phyloP scores from a whole-genome alignment of 805 yeast species.

The Pichia gijzeniarum region DNA sequence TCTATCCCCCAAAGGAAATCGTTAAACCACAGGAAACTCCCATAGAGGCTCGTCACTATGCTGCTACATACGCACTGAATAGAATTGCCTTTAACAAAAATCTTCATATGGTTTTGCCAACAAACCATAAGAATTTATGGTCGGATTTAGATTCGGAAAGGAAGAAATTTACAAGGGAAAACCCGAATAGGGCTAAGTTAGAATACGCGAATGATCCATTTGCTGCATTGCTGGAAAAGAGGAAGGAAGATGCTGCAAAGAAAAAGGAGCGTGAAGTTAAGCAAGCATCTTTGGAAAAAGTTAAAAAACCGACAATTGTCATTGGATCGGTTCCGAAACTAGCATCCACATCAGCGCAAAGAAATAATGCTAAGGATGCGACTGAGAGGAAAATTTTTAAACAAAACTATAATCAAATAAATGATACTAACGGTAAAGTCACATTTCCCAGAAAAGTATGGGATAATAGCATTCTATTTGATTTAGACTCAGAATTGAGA shows the following conservation, averaged over 20 bases:
- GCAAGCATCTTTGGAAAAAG: constrained; percentile 44
- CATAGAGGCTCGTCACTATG: constrained; percentile 81
- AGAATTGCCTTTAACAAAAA: constrained; percentile 76
- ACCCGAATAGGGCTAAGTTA: constrained; percentile 42
- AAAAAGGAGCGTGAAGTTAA: constrained; percentile 43
- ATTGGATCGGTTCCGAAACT: constrained; percentile 19
- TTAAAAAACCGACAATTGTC: constrained; percentile 40
- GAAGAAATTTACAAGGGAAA: constrained; percentile 37
- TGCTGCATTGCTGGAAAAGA: constrained; percentile 51
- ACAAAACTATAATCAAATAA: neutral
- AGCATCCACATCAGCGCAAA: too few species aligned
- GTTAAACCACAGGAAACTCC: constrained; percentile 70
- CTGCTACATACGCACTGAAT: constrained; percentile 84
- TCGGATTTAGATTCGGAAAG: constrained; percentile 58
- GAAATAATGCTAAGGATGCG: neutral
- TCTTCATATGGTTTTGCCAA: constrained; percentile 81
- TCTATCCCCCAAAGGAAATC: constrained; percentile 45
- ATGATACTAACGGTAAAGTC: neutral
- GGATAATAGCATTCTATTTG: constrained; percentile 65
- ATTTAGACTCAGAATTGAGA: constrained; percentile 59
- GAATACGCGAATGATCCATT: constrained; percentile 75
- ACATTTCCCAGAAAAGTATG: constrained; percentile 52
- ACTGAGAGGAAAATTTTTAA: neutral
- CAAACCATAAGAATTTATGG: constrained; percentile 78
- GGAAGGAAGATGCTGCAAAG: constrained; percentile 37